Conservation (phyloP, 768 basidiomycete species). For the Mycena olivaceomarginata region DNA sequence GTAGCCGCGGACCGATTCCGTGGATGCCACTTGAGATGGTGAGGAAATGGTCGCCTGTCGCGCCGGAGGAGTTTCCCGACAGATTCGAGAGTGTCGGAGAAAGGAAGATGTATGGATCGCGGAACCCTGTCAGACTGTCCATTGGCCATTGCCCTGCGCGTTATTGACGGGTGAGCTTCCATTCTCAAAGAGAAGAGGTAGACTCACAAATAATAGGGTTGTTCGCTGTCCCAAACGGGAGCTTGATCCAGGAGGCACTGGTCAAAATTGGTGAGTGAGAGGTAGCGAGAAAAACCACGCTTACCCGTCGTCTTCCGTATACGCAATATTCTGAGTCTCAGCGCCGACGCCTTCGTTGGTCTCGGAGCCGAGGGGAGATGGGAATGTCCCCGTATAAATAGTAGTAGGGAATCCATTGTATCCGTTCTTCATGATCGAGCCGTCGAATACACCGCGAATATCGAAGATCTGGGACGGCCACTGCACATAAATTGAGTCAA, state of each 20-base stretch:
- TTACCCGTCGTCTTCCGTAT: conserved; percentile 36
- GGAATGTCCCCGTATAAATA: conserved; percentile 38
- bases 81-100: conserved; percentile 29
- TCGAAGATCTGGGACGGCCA: conserved; percentile 38
- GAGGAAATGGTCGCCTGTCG: conserved; percentile 40
- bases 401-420: conserved; percentile 33
- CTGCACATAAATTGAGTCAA: conserved; percentile 15
- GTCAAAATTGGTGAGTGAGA: neutral
- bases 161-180: neutral
- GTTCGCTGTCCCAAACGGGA: conserved; percentile 27
- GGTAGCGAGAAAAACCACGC: neutral
- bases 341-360: conserved; percentile 32
- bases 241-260: conserved; percentile 39
- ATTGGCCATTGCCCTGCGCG: conserved; percentile 35
- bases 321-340: conserved; percentile 40
- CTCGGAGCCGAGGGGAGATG: conserved; percentile 27
- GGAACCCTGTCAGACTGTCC: conserved; percentile 34
- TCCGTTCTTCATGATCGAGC: conserved; percentile 41
- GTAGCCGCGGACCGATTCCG: conserved; percentile 33
- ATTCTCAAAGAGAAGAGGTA: neutral
- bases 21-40: conserved; percentile 37
- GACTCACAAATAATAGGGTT: conserved; percentile 38
- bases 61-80: conserved; percentile 25
- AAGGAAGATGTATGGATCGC: conserved; percentile 36
- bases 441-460: conserved; percentile 39